Conservation (phyloP, 2,329 filamentous ascomycete genomes). For the Ophiocordyceps camponoti-leonardi region DNA sequence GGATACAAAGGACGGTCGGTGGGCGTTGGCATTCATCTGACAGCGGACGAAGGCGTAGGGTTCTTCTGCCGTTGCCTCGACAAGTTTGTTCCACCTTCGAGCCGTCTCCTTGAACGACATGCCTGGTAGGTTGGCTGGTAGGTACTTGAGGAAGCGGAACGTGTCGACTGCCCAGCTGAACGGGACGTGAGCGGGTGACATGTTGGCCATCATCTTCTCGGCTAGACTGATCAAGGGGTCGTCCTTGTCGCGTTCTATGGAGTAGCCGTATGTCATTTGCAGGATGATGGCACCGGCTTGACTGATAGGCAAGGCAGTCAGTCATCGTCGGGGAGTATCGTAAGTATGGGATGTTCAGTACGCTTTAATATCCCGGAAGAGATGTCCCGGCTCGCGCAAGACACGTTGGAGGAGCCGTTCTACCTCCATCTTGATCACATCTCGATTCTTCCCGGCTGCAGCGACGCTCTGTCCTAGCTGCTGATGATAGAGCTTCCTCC, state of each 20-base stretch:
- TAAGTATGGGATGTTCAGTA: no score
- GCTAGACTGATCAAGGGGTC: constrained; percentile 14
- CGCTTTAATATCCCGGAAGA: not conserved
- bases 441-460: not conserved
- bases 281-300: not conserved
- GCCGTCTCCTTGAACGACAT: not conserved
- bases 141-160: not conserved
- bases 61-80: not conserved
- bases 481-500: not conserved
- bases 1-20: not conserved
- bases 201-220: constrained; percentile 11
- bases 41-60: not conserved
- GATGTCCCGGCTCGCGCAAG: not conserved
- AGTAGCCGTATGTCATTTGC: constrained; percentile 12
- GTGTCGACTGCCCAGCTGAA: constrained; percentile 16
- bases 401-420: not conserved
- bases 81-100: not conserved
- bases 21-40: not conserved
- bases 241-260: constrained; percentile 9
- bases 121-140: not conserved
- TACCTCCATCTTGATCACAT: not conserved
- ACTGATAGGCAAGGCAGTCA: no score
- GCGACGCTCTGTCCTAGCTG: not conserved
- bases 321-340: no score
- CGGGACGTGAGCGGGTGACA: constrained; percentile 11